Evolutionary conservation across 73 alveolate species (phyloP).

Genomic region (Paramecium pentaurelia): DNA sequence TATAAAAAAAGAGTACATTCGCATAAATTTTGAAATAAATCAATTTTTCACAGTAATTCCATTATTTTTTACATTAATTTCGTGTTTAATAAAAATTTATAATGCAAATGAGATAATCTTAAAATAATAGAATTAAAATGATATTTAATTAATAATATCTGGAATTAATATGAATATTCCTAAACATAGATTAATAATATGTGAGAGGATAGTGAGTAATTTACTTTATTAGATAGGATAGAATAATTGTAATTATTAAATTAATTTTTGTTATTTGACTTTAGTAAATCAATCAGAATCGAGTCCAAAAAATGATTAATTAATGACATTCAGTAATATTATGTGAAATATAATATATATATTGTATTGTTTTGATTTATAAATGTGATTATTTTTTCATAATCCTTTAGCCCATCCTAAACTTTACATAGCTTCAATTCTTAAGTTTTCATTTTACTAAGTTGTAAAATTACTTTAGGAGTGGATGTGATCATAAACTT

Average conservation of each 20-base stretch:
- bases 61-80: not conserved
- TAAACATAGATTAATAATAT: not conserved
- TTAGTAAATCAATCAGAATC: not conserved
- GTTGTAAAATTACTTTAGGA: not conserved
- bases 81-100: not conserved
- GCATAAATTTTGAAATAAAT: not conserved
- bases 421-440: not conserved
- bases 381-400: not conserved
- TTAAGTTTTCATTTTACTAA: not conserved
- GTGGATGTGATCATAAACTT: constrained; percentile 29
- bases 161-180: not conserved
- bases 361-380: not conserved
- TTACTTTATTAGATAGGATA: not conserved
- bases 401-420: constrained; percentile 55
- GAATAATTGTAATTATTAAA: not conserved
- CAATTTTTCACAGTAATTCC: not conserved
- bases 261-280: not conserved
- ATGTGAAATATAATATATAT: not conserved
- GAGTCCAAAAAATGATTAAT: not conserved
- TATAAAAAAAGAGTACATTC: not conserved
- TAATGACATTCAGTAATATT: not conserved
- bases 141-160: not conserved
- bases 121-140: not conserved
- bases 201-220: not conserved
- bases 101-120: not conserved